Base-by-base conservation (phyloP, 495 filamentous ascomycete species). In the Ascobolus immersus region DNA sequence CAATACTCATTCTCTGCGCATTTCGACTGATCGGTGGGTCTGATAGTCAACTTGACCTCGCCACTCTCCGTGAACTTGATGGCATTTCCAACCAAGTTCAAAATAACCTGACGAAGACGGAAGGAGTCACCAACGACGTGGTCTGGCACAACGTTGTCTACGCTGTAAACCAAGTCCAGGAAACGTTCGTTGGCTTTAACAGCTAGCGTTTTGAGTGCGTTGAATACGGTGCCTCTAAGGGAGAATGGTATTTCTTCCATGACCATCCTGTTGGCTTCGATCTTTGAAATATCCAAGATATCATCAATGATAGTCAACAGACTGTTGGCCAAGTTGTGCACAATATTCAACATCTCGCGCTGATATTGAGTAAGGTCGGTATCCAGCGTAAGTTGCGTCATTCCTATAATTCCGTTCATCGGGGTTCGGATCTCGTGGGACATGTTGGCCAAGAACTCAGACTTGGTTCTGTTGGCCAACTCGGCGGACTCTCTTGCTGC, bases 361-460 rank as follows among this genome's bases (percentile, higher is more conserved):
- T 93, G 90, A 41, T 92, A 86, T 36, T 77, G 73, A 23, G 81
- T 91, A 25, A 99, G 58, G 46, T 93, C 82, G 18, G 84, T 93
- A 46, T 99, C 86, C 32, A 99, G 59, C 2, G 89, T 93, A 34
- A 99, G 60, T 55, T 99, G 86, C 2, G 86, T 93, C 47, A 50
- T 50, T 37, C 47, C 47, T 30, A 50, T 50, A 21, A 50, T 50
- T 34, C 61, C 61, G 39, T 65, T 65, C 84, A 94, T 94, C 0
- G 86, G 86, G 15, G 86, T 96, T 51, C 86, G 64, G 39, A 99
- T 99, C 55, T 99, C 86, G 65, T 99, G 86, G 24, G 77, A 86
- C 86, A 99, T 99, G 50, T 99, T 99, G 18, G 86, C 86, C 28
- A 99, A 59, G 57, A 99, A 99, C 48, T 99, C 89, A 22, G 82